A percentile compares a stretch with the other conserved stretches of the same genome.
These are phyloP conservation scores for Abrus precatorius DNA, from an alignment of 306 rosid genomes.

Conservation along the genomic window DNA sequence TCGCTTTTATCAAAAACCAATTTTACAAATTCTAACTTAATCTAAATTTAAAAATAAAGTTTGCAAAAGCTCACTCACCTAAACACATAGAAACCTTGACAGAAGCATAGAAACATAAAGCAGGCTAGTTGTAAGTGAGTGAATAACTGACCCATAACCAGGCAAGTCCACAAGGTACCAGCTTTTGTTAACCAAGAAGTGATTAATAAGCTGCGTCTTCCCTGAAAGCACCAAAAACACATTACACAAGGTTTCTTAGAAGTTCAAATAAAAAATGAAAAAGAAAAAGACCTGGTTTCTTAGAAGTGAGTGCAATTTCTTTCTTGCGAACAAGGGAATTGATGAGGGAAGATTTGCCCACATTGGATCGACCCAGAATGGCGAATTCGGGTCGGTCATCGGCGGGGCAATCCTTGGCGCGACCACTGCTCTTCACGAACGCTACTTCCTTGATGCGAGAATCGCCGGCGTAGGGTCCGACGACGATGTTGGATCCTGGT, in stretches of 20 bases:
- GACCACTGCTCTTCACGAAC: slow-evolving; percentile 83
- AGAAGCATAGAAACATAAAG: not conserved
- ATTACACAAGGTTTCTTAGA: not conserved
- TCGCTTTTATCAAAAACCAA: not conserved
- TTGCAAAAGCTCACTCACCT: not conserved
- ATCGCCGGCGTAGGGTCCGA: slow-evolving; percentile 93
- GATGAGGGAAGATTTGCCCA: slow-evolving; percentile 93
- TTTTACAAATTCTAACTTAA: too few relatives aligned
- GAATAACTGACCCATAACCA: slow-evolving; percentile 79
- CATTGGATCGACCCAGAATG: slow-evolving; percentile 90
- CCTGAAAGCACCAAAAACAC: slow-evolving; percentile 58
- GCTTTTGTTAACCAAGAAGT: slow-evolving; percentile 88
- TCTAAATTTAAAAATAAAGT: too few relatives aligned
- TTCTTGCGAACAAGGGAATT: slow-evolving; percentile 87
- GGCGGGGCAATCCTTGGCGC: slow-evolving; percentile 81
- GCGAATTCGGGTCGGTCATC: slow-evolving; percentile 87
- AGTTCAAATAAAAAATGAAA: not conserved
- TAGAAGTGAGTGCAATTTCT: slow-evolving; percentile 92
- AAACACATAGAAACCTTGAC: not conserved
- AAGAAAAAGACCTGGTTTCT: slow-evolving; percentile 76
- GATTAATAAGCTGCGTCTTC: slow-evolving; percentile 95
- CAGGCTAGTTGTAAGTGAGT: not conserved
- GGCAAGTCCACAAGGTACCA: slow-evolving; percentile 98
- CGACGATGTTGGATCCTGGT: slow-evolving; percentile 80
- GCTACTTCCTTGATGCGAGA: slow-evolving; percentile 77